phyloP scores from a whole-genome alignment of 1,139 yeast species.

The Petasospora rhodanensis region DNA sequence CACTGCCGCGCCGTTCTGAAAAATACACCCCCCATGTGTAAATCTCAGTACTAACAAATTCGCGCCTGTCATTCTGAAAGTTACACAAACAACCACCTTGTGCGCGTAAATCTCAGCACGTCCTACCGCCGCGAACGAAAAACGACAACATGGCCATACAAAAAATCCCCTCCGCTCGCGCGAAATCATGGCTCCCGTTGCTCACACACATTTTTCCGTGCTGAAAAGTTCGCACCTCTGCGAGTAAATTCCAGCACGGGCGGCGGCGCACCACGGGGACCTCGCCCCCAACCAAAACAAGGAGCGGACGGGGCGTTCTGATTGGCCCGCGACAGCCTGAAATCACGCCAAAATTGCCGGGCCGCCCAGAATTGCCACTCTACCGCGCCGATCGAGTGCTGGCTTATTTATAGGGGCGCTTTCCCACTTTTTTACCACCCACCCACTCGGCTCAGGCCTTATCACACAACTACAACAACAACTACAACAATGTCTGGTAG shows the following conservation, averaged over 20 bases:
- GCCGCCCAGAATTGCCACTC: neutral
- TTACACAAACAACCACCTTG: constrained; percentile 2
- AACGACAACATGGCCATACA: constrained; percentile 12
- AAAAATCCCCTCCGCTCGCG: constrained; percentile 3
- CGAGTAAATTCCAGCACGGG: constrained; percentile 4
- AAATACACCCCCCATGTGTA: no score
- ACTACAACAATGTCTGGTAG: constrained; percentile 79
- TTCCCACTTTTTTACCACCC: constrained; percentile 1
- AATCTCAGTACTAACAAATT: no score
- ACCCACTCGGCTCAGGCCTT: neutral
- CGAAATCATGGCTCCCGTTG: constrained; percentile 5
- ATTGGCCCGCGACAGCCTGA: constrained; percentile 9
- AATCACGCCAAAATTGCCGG: no score
- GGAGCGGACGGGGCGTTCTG: constrained; percentile 1
- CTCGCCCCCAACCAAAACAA: no score
- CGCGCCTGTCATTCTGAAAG: constrained; percentile 4
- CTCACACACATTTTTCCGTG: constrained; percentile 7
- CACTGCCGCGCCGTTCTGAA: neutral
- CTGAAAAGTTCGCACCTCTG: constrained; percentile 7
- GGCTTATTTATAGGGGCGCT: constrained; percentile 1
- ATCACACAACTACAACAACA: constrained; percentile 1
- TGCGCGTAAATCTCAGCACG: constrained; percentile 6
- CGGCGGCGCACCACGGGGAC: no score
- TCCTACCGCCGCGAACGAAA: neutral
- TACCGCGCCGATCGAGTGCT: neutral